Percentiles rank a stretch among this genome's conserved stretches.
These are phyloP conservation scores for Trichophyton rubrum DNA, from an alignment of 2,329 filamentous ascomycete genomes.

Conservation along the genomic window DNA sequence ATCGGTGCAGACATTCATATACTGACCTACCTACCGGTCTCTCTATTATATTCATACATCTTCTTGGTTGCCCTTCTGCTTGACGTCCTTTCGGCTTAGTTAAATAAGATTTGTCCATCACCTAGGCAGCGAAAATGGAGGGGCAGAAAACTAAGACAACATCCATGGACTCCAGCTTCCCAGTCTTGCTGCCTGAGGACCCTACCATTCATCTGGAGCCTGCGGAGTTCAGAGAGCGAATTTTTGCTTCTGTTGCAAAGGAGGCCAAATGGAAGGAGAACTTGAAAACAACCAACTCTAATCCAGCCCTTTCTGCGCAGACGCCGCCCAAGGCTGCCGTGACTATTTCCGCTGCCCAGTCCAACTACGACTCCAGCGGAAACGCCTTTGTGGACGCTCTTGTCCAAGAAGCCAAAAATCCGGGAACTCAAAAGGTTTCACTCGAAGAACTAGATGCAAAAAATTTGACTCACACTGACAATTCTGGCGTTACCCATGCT, in stretches of 20 bases:
- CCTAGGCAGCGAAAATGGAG: neutral
- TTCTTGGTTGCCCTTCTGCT: neutral
- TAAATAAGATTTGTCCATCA: neutral
- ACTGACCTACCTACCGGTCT: neutral
- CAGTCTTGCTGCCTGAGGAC: conserved; percentile 10
- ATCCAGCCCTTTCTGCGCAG: conserved; percentile 22
- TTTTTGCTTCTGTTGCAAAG: conserved; percentile 4
- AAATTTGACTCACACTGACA: conserved; percentile 39
- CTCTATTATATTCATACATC: neutral
- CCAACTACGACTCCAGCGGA: neutral
- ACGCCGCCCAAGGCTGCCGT: conserved; percentile 10
- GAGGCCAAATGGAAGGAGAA: neutral
- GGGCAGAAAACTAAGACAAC: neutral
- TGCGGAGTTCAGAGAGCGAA: conserved; percentile 7
- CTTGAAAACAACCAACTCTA: conserved; percentile 7
- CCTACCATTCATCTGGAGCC: conserved; percentile 6
- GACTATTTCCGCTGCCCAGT: neutral
- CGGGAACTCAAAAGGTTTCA: neutral
- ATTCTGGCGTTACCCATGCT: conserved; percentile 38
- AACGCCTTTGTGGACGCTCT: conserved; percentile 6
- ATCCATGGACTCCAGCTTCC: conserved; percentile 12
- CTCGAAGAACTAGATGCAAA: neutral
- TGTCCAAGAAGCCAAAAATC: neutral
- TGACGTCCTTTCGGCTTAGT: neutral
- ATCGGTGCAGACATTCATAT: neutral